Base-by-base conservation (phyloP, 2,329 filamentous ascomycete species). In the Exophiala dermatitidis region DNA sequence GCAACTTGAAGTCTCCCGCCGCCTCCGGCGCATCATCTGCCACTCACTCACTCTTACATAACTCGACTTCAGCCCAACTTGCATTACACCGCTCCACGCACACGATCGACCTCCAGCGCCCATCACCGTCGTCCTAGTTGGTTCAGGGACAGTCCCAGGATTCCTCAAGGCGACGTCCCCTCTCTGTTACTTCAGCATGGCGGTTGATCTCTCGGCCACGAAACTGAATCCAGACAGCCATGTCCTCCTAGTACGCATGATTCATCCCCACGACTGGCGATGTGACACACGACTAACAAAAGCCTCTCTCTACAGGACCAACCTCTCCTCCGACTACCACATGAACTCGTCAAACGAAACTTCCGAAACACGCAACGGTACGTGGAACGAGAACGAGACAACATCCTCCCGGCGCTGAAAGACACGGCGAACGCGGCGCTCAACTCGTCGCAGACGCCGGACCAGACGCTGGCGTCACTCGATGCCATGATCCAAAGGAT, bases 301-400 rank as follows among this genome's bases (percentile, higher is more conserved):
- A 42, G 40, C 51, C 19, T 19, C 19, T 19, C 19, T 26, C 50
- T 38, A 34, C 42, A 91, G 90, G 93, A 98, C 67, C 91, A 97
- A 79, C 86, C 91, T 3, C 86, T 97, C 61, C 83, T 98, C 62
- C 89, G 90, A 33, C 82, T 97, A 26, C 93, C 93, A 12, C 86
- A 91, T 71, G 93, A 97, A 68, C 85, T 96, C 53, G 84, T 94
- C 26, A 86, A 90, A 52, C 91, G 93, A 69, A 97, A 95, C 73
- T 94, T 97, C 73, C 93, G 95, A 65, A 83, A 85, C 2, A 83
- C 85, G 41, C 75, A 71, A 60, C 68, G 72, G 41, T 65, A 71
- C 46, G 69, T 76, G 46, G 74, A 77, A 58, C 68, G 72, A 50
- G 74, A 77, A 52, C 69, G 69, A 57, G 73, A 76, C 58, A 65